Evolutionary conservation across 192 early-diverging fungal genomes (phyloP).

Genomic region (Spizellomyces sp.): DNA sequence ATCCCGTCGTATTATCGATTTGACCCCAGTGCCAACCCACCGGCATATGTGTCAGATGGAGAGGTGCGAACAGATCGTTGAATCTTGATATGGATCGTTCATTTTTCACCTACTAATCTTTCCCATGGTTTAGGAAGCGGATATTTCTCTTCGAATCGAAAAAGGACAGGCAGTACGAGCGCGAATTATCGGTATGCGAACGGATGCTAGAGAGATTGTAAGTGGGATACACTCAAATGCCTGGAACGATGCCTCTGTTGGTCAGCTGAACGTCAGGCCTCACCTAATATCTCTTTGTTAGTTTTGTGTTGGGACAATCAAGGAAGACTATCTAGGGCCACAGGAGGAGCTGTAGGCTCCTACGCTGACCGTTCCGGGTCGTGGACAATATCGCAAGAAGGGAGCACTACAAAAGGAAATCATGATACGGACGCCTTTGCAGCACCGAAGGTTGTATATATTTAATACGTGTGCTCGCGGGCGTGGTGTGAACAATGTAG

Average conservation of each 20-base stretch:
- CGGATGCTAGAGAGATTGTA: slow-evolving; percentile 93
- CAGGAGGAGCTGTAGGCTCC: slow-evolving; percentile 4
- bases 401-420: no score
- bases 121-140: slow-evolving; percentile 13
- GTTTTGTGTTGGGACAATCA: slow-evolving; percentile 96
- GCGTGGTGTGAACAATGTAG: no score
- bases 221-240: slow-evolving; percentile 33
- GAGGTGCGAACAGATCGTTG: slow-evolving; percentile 44
- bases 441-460: no score
- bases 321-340: slow-evolving; percentile 91
- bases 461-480: no score
- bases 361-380: no score
- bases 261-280: background rate
- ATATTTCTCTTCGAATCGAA: slow-evolving; percentile 66
- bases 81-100: no score
- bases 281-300: slow-evolving; percentile 21
- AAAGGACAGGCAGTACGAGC: slow-evolving; percentile 84
- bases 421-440: no score
- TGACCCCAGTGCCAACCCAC: slow-evolving; percentile 85
- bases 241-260: background rate
- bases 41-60: slow-evolving; percentile 79
- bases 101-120: no score
- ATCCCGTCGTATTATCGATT: slow-evolving; percentile 45
- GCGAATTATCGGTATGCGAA: slow-evolving; percentile 86
- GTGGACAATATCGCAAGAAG: no score